phyloP scores from a whole-genome alignment of 2,329 filamentous ascomycete genomes.

The Helotiales sp. region DNA sequence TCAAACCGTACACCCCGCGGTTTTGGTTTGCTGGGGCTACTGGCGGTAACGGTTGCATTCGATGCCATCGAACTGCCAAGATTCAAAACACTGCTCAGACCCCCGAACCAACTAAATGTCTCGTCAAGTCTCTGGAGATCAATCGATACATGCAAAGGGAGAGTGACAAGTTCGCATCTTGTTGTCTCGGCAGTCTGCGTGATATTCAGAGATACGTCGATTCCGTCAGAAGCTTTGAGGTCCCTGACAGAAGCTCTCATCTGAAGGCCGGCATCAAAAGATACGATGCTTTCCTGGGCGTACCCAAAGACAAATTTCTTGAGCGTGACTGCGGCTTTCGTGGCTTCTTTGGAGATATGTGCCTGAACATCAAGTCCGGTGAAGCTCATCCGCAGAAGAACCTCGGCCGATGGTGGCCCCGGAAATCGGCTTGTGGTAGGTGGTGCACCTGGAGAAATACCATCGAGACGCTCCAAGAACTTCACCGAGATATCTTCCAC shows the following conservation, averaged over 20 bases:
- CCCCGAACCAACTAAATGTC: conserved; percentile 86
- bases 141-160: conserved; percentile 76
- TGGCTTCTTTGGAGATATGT: conserved; percentile 23
- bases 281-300: conserved; percentile 64
- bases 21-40: conserved; percentile 48
- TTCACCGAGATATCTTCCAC: conserved; percentile 39
- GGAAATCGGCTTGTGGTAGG: conserved; percentile 11
- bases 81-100: conserved; percentile 87
- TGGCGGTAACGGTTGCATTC: conserved; percentile 59
- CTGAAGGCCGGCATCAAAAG: conserved; percentile 62
- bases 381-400: conserved; percentile 39
- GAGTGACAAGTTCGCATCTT: conserved; percentile 70
- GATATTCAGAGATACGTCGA: conserved; percentile 62
- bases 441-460: conserved; percentile 21
- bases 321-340: conserved; percentile 44
- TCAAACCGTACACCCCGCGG: conserved; percentile 65
- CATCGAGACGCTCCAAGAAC: conserved; percentile 43
- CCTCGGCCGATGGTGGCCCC: conserved; percentile 31
- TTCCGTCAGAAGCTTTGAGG: conserved; percentile 59
- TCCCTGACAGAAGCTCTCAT: conserved; percentile 65
- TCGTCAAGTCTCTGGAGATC: conserved; percentile 85
- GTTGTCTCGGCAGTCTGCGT: conserved; percentile 51
- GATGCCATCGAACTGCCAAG: conserved; percentile 84
- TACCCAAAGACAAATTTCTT: conserved; percentile 68
- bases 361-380: conserved; percentile 38